A percentile compares a stretch with the other conserved stretches of the same genome.
Evolutionary conservation across 75 land plant species (phyloP).

Genomic region (Ceratopteris richardii): DNA sequence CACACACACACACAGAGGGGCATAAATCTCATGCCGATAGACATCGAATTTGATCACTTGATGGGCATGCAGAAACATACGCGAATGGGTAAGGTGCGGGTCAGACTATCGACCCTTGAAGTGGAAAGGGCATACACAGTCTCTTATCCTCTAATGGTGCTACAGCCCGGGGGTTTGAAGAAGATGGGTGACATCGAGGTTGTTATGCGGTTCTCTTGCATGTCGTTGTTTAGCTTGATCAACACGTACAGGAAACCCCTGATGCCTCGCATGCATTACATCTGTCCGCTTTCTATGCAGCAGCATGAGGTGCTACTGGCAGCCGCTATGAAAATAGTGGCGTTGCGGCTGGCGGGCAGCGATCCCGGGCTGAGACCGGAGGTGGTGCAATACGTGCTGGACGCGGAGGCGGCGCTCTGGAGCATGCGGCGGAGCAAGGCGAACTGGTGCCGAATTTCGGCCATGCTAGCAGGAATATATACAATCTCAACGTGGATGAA

Average conservation of each 20-base stretch:
- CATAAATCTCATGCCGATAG: no score
- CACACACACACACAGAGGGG: no score
- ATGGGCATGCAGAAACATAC: no score
- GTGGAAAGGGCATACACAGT: constrained; percentile 65
- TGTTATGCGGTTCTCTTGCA: constrained; percentile 58
- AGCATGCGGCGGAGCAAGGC: constrained; percentile 77
- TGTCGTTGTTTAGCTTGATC: constrained; percentile 41
- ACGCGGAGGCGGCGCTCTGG: constrained; percentile 62
- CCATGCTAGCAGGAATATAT: constrained; percentile 50
- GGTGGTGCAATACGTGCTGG: constrained; percentile 79
- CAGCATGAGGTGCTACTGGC: constrained; percentile 55
- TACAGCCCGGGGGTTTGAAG: constrained; percentile 62
- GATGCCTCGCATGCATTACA: constrained; percentile 75
- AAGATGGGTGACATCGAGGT: constrained; percentile 88
- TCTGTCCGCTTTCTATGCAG: constrained; percentile 60
- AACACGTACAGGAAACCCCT: constrained; percentile 51
- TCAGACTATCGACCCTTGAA: constrained; percentile 60
- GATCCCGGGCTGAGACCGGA: constrained; percentile 76
- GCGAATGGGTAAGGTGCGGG: constrained; percentile 68
- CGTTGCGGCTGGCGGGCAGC: constrained; percentile 43
- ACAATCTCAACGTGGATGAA: constrained; percentile 5
- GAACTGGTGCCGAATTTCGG: constrained; percentile 74
- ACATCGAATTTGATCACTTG: no score
- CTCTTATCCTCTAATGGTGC: constrained; percentile 58
- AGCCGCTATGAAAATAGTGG: constrained; percentile 58